Evolutionary conservation across 2,329 filamentous ascomycete species (phyloP).

Genomic region (Aureobasidium musti): DNA sequence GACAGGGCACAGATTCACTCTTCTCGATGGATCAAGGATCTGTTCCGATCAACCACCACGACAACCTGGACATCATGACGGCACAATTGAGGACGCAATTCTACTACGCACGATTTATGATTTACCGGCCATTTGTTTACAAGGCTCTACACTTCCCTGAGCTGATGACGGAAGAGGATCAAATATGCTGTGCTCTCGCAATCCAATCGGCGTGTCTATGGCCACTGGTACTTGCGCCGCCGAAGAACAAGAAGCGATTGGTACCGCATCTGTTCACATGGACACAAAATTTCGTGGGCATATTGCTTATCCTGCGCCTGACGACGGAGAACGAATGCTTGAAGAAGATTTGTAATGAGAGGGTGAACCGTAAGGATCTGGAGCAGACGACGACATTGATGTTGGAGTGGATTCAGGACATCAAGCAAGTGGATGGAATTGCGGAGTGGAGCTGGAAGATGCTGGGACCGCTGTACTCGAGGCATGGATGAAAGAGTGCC

Average conservation of each 20-base stretch:
- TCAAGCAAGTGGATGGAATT: slow-evolving; percentile 57
- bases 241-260: slow-evolving; percentile 59
- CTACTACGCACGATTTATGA: slow-evolving; percentile 60
- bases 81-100: slow-evolving; percentile 61
- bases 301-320: slow-evolving; percentile 59
- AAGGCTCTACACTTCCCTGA: slow-evolving; percentile 62
- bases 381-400: slow-evolving; percentile 57
- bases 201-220: slow-evolving; percentile 60
- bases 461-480: slow-evolving; percentile 48
- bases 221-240: slow-evolving; percentile 61
- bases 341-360: slow-evolving; percentile 51
- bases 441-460: slow-evolving; percentile 60
- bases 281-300: slow-evolving; percentile 62
- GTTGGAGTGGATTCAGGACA: slow-evolving; percentile 62
- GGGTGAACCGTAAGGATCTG: slow-evolving; percentile 52
- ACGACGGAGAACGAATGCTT: slow-evolving; percentile 56
- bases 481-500: background rate
- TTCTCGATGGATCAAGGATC: slow-evolving; percentile 53
- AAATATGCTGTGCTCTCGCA: slow-evolving; percentile 58
- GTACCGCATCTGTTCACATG: slow-evolving; percentile 63
- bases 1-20: slow-evolving; percentile 42
- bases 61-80: slow-evolving; percentile 58
- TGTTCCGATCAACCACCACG: slow-evolving; percentile 52
- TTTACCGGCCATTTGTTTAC: slow-evolving; percentile 61
- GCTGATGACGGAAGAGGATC: slow-evolving; percentile 56